Evolutionary conservation across 352 stramenopile species (phyloP).

Genomic region (Globisporangium cederbergense): DNA sequence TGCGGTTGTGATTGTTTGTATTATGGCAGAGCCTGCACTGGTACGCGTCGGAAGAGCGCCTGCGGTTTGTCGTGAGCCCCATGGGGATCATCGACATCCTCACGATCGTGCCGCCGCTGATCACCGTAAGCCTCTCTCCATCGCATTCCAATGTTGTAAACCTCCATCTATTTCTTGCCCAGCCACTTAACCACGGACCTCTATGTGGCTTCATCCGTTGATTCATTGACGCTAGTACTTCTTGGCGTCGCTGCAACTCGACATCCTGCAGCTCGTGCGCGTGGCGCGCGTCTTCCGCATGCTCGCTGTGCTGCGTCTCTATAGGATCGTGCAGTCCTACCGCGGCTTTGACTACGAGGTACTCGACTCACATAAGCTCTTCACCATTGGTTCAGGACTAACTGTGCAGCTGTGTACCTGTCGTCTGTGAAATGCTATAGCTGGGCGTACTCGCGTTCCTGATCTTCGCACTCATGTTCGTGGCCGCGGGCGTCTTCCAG

Average conservation of each 20-base stretch:
- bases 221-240: slow-evolving; percentile 26
- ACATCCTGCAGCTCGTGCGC: slow-evolving; percentile 42
- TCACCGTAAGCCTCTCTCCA: slow-evolving; percentile 23
- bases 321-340: slow-evolving; percentile 50
- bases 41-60: slow-evolving; percentile 34
- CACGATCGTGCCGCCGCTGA: slow-evolving; percentile 45
- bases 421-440: slow-evolving; percentile 1
- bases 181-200: too few species aligned
- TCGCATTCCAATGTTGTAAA: not conserved
- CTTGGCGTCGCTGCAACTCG: slow-evolving; percentile 31
- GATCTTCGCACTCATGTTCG: slow-evolving; percentile 53
- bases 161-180: not conserved
- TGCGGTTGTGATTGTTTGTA: not conserved
- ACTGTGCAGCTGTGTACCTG: not conserved
- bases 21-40: slow-evolving; percentile 29
- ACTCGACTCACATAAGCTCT: not conserved
- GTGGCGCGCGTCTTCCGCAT: slow-evolving; percentile 57
- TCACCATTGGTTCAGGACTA: not conserved
- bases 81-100: slow-evolving; percentile 56
- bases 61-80: slow-evolving; percentile 42
- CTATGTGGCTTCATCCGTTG: not conserved
- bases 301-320: slow-evolving; percentile 51
- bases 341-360: slow-evolving; percentile 59
- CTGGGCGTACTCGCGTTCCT: slow-evolving; percentile 56
- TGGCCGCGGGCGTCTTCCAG: slow-evolving; percentile 53